Conservation (phyloP, 2,329 filamentous ascomycete species). For the Drechmeria coniospora region DNA sequence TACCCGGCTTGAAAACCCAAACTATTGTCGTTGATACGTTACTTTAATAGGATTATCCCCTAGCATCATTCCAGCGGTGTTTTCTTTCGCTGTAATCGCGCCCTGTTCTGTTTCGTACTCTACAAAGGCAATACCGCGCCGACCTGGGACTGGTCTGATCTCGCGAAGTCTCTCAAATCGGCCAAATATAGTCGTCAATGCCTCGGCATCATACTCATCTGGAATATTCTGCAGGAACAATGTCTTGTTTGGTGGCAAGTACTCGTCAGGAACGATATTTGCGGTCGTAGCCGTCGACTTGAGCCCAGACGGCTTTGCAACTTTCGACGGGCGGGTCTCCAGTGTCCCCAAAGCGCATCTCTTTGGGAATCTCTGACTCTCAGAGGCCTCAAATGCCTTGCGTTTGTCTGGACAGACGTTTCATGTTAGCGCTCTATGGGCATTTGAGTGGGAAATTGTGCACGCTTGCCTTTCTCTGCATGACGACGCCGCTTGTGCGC, state of each 20-base stretch:
- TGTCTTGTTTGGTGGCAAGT: constrained; percentile 92
- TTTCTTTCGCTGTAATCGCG: constrained; percentile 88
- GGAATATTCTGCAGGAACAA: constrained; percentile 88
- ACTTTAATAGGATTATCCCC: constrained; percentile 74
- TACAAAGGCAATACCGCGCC: constrained; percentile 84
- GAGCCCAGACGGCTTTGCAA: constrained; percentile 44
- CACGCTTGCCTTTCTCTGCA: constrained; percentile 78
- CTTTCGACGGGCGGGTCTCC: constrained; percentile 48
- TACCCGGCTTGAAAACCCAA: no score
- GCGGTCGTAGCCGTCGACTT: constrained; percentile 58
- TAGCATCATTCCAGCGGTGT: constrained; percentile 70
- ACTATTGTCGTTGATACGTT: constrained; percentile 81
- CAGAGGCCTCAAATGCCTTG: constrained; percentile 66
- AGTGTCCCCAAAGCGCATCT: constrained; percentile 33
- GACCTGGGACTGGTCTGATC: constrained; percentile 73
- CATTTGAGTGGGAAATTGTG: no score
- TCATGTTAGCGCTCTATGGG: constrained; percentile 1
- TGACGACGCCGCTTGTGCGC: constrained; percentile 68
- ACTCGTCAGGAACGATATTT: constrained; percentile 86
- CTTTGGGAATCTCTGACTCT: constrained; percentile 65
- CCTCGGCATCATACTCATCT: constrained; percentile 70
- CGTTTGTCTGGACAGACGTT: constrained; percentile 42
- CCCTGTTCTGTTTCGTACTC: constrained; percentile 87
- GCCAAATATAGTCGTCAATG: constrained; percentile 64
- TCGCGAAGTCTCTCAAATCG: constrained; percentile 91